Base-by-base conservation (phyloP, 352 stramenopile genomes). In the Phytophthora crassamura region DNA sequence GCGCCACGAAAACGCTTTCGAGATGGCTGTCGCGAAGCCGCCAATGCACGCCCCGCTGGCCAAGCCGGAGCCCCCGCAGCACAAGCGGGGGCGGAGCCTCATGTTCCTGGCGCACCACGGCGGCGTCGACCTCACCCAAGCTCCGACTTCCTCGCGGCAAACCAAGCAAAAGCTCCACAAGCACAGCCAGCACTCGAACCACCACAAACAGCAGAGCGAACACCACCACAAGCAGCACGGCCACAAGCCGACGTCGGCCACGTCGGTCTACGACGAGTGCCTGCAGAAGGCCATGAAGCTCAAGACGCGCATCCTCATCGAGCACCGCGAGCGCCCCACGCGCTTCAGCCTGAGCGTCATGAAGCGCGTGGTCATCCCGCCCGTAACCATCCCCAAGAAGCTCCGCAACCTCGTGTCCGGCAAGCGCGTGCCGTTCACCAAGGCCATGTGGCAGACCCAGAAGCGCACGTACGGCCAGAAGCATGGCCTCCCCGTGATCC, bases 271-370 rank as follows among this genome's bases (percentile, higher is more conserved):
- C 65, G 67, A 64, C 47, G 54, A 41, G 40, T 90, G 64, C 16
- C 67, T 77, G 25, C 53, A 79, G 1, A 74, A 88, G 48, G 76
- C 72, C 2, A 79, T 77, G 59, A 78, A 78, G 46, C 74, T 91
- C 59, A 91, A 91, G 72, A 67, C 77, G 51, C 77, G 77, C 28
- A 84, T 91, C 47, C 64, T 77, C 16, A 68, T 75, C 45, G 69
- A 75, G 32, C 70, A 84, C 40, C 79, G 74, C 25, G 68, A 77
- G 38, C 82, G 77, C 7, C 64, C 72, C 47, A 71, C 71, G n/a
- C 75, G 75, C 32, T 90, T 90, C 67, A 77, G 80, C 42, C 67
- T 90, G 25, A 87, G 78, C 65, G 56, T 75, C 59, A 82, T 90
- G 79, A 78, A 80, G 61, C 77, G 75, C 22, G 34, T 89, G 12